Base-by-base conservation (phyloP, 441 rosid species). In the Populus tomentosa region DNA sequence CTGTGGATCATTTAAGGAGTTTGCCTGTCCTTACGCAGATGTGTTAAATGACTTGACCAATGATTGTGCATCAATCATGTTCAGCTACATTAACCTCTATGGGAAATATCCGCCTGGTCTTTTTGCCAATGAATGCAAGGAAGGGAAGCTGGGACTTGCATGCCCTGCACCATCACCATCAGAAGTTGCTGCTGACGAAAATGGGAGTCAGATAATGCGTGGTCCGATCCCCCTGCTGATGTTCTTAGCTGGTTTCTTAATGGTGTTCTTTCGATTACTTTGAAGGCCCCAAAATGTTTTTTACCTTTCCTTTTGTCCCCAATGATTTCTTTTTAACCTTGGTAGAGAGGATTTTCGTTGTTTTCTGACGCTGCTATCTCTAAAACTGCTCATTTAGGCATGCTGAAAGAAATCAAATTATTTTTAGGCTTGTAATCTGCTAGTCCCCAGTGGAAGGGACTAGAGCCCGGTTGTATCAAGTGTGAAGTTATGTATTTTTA, bases 21-120 rank as follows among this genome's bases (percentile, higher is more conserved):
- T 94, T 74, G 93, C 97, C 61, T 92, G 98, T 75, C 97, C 97
- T 16, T 94, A 86, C 61, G 78, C n/a, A 1, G 88, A 79, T 6
- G 76, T 88, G 70, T 59, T 92, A 67, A 94, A 88, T 53, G 90
- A 94, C 84, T 73, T 88, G 85, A 83, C 85, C 2, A 92, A 83
- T 10, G 92, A 90, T 4, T 92, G 98, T 33, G 89, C 97, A 20
- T 80, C 90, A 11, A 87, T 85, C 68, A 87, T 94, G 96, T 94
- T 94, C 82, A 92, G 95, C 87, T 94, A 94, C 91, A 88, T 94
- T 64, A 90, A 90, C 83, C 85, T 89, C 56, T 83, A 90, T 9
- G 98, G 98, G 8, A 89, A 87, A 62, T 92, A 94, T 74, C 97
- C 97, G 18, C 88, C 88, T 32, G 97, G 97, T 33, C 95, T 94